Evolutionary conservation across 148 eudicot species (phyloP).

Genomic region (Nepenthes gracilis): DNA sequence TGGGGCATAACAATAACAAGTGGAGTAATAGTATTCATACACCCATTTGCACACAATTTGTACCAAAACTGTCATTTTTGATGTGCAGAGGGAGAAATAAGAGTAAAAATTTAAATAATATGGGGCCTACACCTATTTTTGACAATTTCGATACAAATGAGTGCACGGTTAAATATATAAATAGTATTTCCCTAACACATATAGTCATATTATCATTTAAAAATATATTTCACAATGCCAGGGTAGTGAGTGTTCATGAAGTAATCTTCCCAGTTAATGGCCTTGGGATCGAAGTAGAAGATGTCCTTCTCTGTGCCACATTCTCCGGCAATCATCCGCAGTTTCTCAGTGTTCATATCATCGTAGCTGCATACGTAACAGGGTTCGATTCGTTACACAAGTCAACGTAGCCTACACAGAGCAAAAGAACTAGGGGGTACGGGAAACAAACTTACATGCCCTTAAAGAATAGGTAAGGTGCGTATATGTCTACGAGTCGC

Average conservation of each 20-base stretch:
- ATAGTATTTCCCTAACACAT: too few relatives aligned
- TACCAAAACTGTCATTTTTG: too few relatives aligned
- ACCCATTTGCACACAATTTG: too few relatives aligned
- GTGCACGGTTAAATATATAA: too few relatives aligned
- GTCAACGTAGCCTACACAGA: neutral
- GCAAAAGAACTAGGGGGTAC: neutral
- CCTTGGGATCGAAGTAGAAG: constrained; percentile 18
- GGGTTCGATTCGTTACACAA: neutral
- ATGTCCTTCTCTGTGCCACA: constrained; percentile 6
- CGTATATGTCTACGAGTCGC: constrained; percentile 6
- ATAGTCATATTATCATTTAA: neutral
- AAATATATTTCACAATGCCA: constrained; percentile 19
- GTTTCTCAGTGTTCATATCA: constrained; percentile 18
- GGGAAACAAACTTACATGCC: neutral
- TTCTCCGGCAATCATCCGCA: constrained; percentile 8
- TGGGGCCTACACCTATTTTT: too few relatives aligned
- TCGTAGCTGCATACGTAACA: constrained; percentile 11
- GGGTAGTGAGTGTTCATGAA: constrained; percentile 23
- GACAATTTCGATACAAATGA: too few relatives aligned
- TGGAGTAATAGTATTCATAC: too few relatives aligned
- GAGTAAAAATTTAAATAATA: too few relatives aligned
- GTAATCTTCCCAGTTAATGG: constrained; percentile 26
- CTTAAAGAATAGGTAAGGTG: constrained; percentile 5
- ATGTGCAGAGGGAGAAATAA: too few relatives aligned
- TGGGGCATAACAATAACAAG: too few relatives aligned